Conservation (phyloP, 352 stramenopile species). For the Phytophthora palmivora region DNA sequence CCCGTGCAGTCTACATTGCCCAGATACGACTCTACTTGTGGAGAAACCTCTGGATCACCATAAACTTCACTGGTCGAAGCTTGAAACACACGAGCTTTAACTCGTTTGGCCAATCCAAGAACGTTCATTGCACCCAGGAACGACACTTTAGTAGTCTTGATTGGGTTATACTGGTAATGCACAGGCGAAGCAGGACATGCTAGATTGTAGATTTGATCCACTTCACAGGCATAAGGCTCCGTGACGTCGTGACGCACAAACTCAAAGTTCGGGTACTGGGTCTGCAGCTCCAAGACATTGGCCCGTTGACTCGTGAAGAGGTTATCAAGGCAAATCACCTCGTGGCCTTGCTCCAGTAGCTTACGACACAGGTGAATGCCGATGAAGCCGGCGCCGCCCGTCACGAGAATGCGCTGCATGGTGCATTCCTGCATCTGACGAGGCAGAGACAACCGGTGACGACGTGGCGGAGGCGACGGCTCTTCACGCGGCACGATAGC, state of each 20-base stretch:
- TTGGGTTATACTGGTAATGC: constrained; percentile 99
- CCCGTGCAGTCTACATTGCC: constrained; percentile 97
- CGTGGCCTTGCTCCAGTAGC: constrained; percentile 96
- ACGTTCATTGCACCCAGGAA: constrained; percentile 97
- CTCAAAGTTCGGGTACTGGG: constrained; percentile 91
- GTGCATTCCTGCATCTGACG: constrained; percentile 44
- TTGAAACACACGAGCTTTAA: constrained; percentile 96
- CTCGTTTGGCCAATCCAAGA: constrained; percentile 97
- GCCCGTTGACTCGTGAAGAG: constrained; percentile 91
- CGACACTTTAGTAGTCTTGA: constrained; percentile 96
- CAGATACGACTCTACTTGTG: constrained; percentile 86
- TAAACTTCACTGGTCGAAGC: constrained; percentile 99
- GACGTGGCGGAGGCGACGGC: constrained; percentile 16
- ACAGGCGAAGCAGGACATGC: constrained; percentile 98
- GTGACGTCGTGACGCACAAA: constrained; percentile 97
- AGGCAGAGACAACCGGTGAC: constrained; percentile 32
- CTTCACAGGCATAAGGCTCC: constrained; percentile 96
- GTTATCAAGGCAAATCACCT: constrained; percentile 98
- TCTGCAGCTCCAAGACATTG: constrained; percentile 71
- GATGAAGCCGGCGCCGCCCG: constrained; percentile 95
- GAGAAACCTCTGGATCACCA: constrained; percentile 96
- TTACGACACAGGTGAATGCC: constrained; percentile 92
- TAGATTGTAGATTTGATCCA: constrained; percentile 99
- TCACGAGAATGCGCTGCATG: constrained; percentile 96
- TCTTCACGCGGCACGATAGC: constrained; percentile 21